Conservation (phyloP, 257 asterid species). For the Solanum pimpinellifolium region DNA sequence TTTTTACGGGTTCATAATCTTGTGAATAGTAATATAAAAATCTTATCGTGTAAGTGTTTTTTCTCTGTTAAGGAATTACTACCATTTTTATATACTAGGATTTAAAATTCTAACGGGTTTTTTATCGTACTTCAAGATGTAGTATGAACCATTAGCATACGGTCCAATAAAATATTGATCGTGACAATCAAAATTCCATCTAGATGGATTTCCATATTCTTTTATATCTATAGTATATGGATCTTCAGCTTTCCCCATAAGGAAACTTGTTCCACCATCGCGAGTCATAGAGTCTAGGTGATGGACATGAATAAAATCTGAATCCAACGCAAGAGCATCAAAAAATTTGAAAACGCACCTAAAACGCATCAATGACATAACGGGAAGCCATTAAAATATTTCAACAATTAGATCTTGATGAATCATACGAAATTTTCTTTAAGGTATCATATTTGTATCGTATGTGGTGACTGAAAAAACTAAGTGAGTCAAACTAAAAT, state of each 20-base stretch:
- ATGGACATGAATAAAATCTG: background rate
- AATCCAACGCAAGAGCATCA: background rate
- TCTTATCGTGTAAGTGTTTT: background rate
- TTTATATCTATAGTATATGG: background rate
- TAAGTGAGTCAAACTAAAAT: background rate
- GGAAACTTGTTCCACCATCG: background rate
- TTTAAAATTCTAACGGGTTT: background rate
- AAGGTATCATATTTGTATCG: background rate
- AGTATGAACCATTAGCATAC: background rate
- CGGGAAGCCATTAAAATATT: background rate
- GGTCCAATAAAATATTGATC: background rate
- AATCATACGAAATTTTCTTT: background rate
- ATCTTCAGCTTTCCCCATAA: background rate
- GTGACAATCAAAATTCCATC: background rate
- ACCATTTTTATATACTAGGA: background rate
- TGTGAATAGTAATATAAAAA: background rate
- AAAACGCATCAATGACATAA: background rate
- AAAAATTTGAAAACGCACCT: background rate
- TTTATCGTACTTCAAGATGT: background rate
- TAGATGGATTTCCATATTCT: background rate
- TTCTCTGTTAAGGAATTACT: background rate
- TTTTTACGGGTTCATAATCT: background rate
- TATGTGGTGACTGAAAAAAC: background rate
- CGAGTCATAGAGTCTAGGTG: background rate
- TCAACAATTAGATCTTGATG: background rate